Conservation (phyloP, 2,329 filamentous ascomycete genomes). For the Xylariaceae sp. region DNA sequence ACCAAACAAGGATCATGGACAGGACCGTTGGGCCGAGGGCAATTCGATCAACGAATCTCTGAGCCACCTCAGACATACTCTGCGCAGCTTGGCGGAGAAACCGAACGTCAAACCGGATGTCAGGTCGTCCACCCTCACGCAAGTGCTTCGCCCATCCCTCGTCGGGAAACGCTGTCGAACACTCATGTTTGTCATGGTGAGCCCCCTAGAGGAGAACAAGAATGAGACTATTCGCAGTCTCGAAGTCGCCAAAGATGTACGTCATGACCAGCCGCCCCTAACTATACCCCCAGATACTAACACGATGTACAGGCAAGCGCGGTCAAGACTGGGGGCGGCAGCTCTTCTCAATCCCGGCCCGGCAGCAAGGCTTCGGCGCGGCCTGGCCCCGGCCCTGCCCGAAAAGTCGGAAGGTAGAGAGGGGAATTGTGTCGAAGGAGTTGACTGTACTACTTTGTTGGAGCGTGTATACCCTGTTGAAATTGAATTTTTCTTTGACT, state of each 20-base stretch:
- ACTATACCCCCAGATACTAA: background rate
- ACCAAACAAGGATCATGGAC: constrained; percentile 67
- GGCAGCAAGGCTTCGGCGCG: no score
- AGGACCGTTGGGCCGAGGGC: constrained; percentile 85
- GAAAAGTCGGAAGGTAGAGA: background rate
- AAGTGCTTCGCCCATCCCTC: constrained; percentile 88
- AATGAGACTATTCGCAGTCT: constrained; percentile 92
- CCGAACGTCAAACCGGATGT: constrained; percentile 82
- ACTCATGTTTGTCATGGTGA: constrained; percentile 99
- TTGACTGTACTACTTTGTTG: background rate
- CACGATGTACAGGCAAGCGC: background rate
- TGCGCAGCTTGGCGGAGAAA: constrained; percentile 83
- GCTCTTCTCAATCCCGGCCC: no score
- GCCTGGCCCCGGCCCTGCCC: no score
- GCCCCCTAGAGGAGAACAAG: constrained; percentile 82
- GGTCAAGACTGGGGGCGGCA: background rate
- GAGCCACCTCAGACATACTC: constrained; percentile 89
- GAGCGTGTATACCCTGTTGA: constrained; percentile 10
- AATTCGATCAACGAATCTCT: constrained; percentile 97
- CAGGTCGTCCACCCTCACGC: constrained; percentile 94
- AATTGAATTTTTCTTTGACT: constrained; percentile 1
- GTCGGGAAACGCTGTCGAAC: constrained; percentile 89
- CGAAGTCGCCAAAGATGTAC: constrained; percentile 90
- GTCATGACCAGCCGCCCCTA: constrained; percentile 15
- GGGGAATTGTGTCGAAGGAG: background rate